Evolutionary conservation across 306 rosid species (phyloP).

Genomic region (Albizia julibrissin): DNA sequence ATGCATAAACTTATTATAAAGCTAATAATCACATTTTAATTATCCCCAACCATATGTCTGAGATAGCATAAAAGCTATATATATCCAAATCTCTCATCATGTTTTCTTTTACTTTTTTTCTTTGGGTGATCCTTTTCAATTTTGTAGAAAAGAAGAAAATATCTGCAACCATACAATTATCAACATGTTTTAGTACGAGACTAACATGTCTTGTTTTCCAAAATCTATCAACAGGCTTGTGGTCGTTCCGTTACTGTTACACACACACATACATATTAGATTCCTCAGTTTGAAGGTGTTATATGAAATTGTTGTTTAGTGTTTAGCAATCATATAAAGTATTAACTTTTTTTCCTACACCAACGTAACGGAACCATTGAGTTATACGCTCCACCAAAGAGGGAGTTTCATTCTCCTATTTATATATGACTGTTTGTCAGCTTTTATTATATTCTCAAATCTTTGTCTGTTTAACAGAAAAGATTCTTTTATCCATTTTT

Average conservation of each 20-base stretch:
- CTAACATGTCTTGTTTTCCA: background rate
- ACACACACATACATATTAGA: background rate
- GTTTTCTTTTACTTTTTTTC: too few relatives aligned
- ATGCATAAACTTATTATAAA: background rate
- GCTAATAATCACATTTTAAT: background rate
- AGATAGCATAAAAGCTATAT: background rate
- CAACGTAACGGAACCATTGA: background rate
- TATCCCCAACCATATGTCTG: background rate
- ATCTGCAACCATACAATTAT: too few relatives aligned
- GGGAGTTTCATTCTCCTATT: background rate
- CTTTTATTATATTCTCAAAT: background rate
- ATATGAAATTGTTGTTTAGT: background rate
- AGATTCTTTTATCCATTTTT: background rate
- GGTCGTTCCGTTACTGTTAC: background rate
- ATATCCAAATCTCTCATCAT: too few relatives aligned
- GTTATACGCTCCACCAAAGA: background rate
- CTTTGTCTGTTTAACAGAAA: background rate
- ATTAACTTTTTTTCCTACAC: background rate
- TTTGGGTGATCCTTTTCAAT: too few relatives aligned
- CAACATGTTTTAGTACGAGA: background rate
- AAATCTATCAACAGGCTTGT: background rate
- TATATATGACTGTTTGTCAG: background rate
- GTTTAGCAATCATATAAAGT: background rate
- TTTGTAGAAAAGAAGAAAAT: too few relatives aligned
- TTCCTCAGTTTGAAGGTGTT: background rate